Percentiles rank a stretch among this genome's conserved stretches.
phyloP scores from a whole-genome alignment of 257 asterid species.

The Ehretia macrophylla region DNA sequence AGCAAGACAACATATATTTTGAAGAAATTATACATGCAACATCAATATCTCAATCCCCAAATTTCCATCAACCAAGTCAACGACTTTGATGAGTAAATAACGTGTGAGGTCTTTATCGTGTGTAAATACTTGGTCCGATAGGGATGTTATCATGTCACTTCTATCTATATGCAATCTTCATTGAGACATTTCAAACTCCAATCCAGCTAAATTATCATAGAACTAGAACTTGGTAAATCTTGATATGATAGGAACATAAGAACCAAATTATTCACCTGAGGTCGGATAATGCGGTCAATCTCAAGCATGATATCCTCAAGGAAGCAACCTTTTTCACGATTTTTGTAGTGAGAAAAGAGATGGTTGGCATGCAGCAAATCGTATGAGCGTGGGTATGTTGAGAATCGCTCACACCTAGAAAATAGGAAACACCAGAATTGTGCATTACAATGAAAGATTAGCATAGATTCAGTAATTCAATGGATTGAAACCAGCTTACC shows the following conservation, averaged over 20 bases:
- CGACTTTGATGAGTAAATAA: too few relatives aligned
- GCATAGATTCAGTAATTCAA: not conserved
- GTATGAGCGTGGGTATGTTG: constrained; percentile 87
- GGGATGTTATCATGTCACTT: not conserved
- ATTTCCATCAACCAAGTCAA: too few relatives aligned
- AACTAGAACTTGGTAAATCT: not conserved
- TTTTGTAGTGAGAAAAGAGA: constrained; percentile 56
- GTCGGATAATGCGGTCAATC: constrained; percentile 84
- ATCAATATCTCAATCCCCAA: too few relatives aligned
- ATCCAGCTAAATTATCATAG: not conserved
- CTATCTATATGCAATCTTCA: not conserved
- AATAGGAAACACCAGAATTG: not conserved
- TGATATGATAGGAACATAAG: not conserved
- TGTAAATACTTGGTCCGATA: too few relatives aligned
- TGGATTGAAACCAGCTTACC: constrained; percentile 36
- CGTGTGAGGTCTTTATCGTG: too few relatives aligned
- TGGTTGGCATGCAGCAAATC: constrained; percentile 55
- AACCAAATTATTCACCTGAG: constrained; percentile 47
- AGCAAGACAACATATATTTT: too few relatives aligned
- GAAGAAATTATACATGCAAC: too few relatives aligned
- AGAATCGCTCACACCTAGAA: constrained; percentile 86
- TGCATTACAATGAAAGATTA: constrained; percentile 9
- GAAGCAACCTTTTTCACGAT: constrained; percentile 61
- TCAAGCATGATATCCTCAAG: constrained; percentile 84
- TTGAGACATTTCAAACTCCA: not conserved